A percentile compares a stretch with the other conserved stretches of the same genome.
Evolutionary conservation across 2,329 filamentous ascomycete species (phyloP).

Genomic region (Sclerotinia minor): DNA sequence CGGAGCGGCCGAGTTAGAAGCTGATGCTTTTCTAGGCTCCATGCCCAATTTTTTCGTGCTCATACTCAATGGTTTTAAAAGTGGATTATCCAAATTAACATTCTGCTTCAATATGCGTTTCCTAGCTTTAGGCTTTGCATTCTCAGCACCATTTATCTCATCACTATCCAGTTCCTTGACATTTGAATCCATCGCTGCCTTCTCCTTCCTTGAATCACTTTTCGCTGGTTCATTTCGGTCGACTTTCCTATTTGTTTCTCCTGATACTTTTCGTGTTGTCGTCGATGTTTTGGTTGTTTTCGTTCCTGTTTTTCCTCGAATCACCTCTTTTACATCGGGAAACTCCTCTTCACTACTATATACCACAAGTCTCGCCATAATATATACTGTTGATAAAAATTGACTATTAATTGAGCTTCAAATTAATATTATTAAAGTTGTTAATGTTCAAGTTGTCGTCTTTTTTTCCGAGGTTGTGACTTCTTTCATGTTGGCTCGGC

Average conservation of each 20-base stretch:
- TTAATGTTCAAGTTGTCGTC: neutral
- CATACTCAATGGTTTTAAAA: constrained; percentile 32
- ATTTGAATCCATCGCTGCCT: neutral
- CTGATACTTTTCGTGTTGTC: constrained; percentile 3
- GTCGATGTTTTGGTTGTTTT: constrained; percentile 3
- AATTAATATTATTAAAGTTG: neutral
- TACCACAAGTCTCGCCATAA: constrained; percentile 32
- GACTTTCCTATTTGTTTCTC: neutral
- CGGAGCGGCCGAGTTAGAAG: neutral
- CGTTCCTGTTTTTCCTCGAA: constrained; percentile 15
- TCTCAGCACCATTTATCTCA: constrained; percentile 1
- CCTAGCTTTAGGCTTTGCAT: constrained; percentile 29
- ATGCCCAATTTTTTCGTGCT: neutral
- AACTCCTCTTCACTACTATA: constrained; percentile 35
- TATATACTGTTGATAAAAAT: neutral
- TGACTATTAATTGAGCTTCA: neutral
- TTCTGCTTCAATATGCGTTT: constrained; percentile 34
- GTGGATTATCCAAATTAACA: constrained; percentile 31
- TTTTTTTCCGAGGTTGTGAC: constrained; percentile 8
- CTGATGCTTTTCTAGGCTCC: neutral
- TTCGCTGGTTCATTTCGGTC: neutral
- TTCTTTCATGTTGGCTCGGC: constrained; percentile 20
- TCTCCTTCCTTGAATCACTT: constrained; percentile 8
- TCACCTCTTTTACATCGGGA: constrained; percentile 30
- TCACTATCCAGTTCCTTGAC: constrained; percentile 18